A percentile compares a stretch with the other conserved stretches of the same genome.
phyloP scores from a whole-genome alignment of 164 flowering plant genomes.

The Tetrastigma voinierianum region DNA sequence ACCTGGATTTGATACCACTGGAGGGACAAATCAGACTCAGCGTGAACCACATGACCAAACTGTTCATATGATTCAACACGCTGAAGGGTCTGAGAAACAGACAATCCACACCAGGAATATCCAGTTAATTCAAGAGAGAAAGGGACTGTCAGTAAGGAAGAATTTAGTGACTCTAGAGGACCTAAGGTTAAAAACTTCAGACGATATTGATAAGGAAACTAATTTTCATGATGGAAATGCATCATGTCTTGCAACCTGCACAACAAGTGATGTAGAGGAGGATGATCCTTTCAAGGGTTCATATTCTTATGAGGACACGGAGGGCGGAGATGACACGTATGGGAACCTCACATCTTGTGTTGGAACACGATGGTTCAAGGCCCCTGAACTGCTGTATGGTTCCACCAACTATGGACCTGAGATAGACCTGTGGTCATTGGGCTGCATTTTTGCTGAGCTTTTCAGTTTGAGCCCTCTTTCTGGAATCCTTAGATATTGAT shows the following conservation, averaged over 20 bases:
- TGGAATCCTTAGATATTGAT: constrained; percentile 84
- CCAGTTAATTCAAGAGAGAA: constrained; percentile 33
- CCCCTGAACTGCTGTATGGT: constrained; percentile 92
- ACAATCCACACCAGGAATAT: constrained; percentile 14
- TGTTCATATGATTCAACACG: constrained; percentile 19
- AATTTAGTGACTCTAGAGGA: constrained; percentile 34
- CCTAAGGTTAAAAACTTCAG: constrained; percentile 28
- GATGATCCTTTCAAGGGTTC: constrained; percentile 54
- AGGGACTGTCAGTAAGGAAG: constrained; percentile 28
- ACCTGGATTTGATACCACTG: constrained; percentile 39
- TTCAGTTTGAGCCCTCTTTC: constrained; percentile 83
- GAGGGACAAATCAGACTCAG: too few relatives aligned
- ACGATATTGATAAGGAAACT: constrained; percentile 50
- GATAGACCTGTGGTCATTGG: constrained; percentile 90
- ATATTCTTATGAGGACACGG: constrained; percentile 47
- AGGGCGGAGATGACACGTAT: constrained; percentile 30
- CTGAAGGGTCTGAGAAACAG: constrained; percentile 25
- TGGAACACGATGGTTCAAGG: constrained; percentile 92
- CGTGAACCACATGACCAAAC: constrained; percentile 21
- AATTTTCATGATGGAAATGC: constrained; percentile 51
- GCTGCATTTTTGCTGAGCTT: constrained; percentile 92
- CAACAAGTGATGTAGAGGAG: constrained; percentile 67
- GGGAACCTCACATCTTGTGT: constrained; percentile 83
- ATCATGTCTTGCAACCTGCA: constrained; percentile 76
- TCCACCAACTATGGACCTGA: constrained; percentile 72